Evolutionary conservation across 768 basidiomycete species (phyloP), one percentile per base, ranked within the genome.

Genomic region (Termitomyces sp.): DNA sequence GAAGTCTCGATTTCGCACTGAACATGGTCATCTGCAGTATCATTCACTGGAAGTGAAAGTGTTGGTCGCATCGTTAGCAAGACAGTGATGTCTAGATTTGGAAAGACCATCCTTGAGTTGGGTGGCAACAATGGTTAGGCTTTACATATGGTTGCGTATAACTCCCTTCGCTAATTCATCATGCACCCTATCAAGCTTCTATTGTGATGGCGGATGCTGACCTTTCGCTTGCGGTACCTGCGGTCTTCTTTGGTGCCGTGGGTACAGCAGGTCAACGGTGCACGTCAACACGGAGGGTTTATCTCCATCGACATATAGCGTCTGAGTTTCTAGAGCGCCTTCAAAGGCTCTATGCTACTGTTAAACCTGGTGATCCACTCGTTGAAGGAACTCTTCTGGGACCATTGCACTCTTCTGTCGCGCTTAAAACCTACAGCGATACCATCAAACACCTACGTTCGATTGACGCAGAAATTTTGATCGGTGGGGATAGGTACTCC

Each of bases 131-230:
- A 98, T 67, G 93, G 92, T 92, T 71, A 54, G 77, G 57, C 57
- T 57, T 59, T 64, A n/a, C n/a, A n/a, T n/a, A 43, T 56, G 57
- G 59, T 55, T 46, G 52, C 62, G 59, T 47, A 64, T 60, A 42
- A 52, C 52, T 46, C 59, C 6, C 26, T 20, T 49, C 43, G 34
- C 51, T 16, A 44, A 63, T 54, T 63, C 59, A 64, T 64, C 62
- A 57, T 58, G 32, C 46, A 44, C 64, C 61, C 46, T 63, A 46
- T 55, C 60, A 70, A 94, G 94, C 95, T 61, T 86, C 92, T 41
- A 86, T 97, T 64, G 81, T 98, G 62, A 90, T 97, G 84, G 83
- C 91, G 50, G 96, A 97, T 74, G 95, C 96, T 20, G 94, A 97
- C 72, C 81, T 97, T 24, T 80, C 82, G 32, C 85, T 97, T 63